A percentile compares a stretch with the other conserved stretches of the same genome.
Conservation (phyloP, 805 yeast species). For the Zygosaccharomyces siamensis region DNA sequence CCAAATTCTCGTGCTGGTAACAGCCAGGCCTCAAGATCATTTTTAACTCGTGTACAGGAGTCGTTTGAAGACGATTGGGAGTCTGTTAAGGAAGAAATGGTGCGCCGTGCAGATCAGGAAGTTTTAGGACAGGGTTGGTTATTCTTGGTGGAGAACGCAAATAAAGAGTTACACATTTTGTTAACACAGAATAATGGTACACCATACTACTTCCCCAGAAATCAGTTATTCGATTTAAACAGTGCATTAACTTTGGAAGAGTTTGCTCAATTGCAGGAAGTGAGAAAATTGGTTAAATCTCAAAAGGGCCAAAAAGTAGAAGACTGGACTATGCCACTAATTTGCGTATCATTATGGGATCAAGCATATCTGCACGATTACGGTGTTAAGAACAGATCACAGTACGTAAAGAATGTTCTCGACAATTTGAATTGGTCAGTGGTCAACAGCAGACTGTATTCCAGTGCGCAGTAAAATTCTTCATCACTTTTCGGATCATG, state of each 20-base stretch:
- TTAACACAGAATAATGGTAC: conserved; percentile 70
- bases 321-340: conserved; percentile 59
- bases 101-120: conserved; percentile 45
- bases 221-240: conserved; percentile 72
- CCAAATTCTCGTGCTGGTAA: conserved; percentile 15
- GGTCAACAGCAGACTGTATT: conserved; percentile 43
- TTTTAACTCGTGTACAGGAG: conserved; percentile 35
- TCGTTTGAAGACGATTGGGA: conserved; percentile 39
- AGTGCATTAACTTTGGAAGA: conserved; percentile 59
- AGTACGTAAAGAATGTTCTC: conserved; percentile 71
- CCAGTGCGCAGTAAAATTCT: conserved; percentile 9
- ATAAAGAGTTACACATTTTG: conserved; percentile 51
- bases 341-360: conserved; percentile 84
- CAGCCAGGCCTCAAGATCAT: conserved; percentile 36
- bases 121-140: conserved; percentile 66
- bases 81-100: conserved; percentile 46
- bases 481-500: conserved; percentile 2
- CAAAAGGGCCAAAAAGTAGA: conserved; percentile 34
- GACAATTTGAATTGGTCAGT: conserved; percentile 80
- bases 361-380: conserved; percentile 81
- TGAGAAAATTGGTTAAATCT: conserved; percentile 39
- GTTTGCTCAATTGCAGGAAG: conserved; percentile 41
- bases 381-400: conserved; percentile 67
- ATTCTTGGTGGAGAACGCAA: conserved; percentile 60
- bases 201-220: conserved; percentile 63